Conservation (phyloP, 2,329 filamentous ascomycete genomes). For the Fusarium euwallaceae region DNA sequence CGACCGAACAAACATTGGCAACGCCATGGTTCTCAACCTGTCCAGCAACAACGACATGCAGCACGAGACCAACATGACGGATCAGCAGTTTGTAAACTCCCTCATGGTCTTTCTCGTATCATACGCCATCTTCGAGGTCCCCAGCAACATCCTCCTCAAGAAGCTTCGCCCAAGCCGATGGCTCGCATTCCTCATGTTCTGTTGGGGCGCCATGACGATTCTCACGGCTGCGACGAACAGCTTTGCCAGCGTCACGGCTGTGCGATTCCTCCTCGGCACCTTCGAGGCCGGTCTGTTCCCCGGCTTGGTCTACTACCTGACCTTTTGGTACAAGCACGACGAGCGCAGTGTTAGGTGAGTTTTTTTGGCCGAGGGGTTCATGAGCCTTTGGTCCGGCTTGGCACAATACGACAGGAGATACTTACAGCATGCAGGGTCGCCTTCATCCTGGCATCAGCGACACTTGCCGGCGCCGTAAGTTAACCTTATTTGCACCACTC, state of each 20-base stretch:
- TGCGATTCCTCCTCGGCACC: conserved; percentile 76
- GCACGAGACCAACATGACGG: conserved; percentile 70
- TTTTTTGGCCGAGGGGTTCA: neutral
- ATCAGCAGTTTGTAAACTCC: conserved; percentile 69
- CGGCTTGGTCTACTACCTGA: conserved; percentile 74
- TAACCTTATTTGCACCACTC: neutral
- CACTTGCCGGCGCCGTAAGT: conserved; percentile 73
- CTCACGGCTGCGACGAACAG: conserved; percentile 73
- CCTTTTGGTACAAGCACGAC: conserved; percentile 79
- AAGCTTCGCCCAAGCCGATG: conserved; percentile 73
- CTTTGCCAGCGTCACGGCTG: conserved; percentile 73
- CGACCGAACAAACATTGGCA: conserved; percentile 77
- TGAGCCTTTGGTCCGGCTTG: conserved; percentile 11
- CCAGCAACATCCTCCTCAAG: conserved; percentile 76
- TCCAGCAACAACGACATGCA: conserved; percentile 72
- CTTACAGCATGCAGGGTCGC: conserved; percentile 64
- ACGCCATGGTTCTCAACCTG: conserved; percentile 75
- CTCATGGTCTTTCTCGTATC: conserved; percentile 74
- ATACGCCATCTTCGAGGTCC: conserved; percentile 72
- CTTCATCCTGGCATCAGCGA: conserved; percentile 77
- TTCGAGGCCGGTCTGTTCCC: conserved; percentile 78
- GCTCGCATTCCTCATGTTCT: conserved; percentile 74
- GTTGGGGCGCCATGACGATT: conserved; percentile 77
- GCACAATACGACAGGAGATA: neutral
- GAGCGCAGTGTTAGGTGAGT: conserved; percentile 73